Percentiles rank a stretch among this genome's conserved stretches.
phyloP scores from a whole-genome alignment of 257 asterid genomes.

The Solanum neorickii region DNA sequence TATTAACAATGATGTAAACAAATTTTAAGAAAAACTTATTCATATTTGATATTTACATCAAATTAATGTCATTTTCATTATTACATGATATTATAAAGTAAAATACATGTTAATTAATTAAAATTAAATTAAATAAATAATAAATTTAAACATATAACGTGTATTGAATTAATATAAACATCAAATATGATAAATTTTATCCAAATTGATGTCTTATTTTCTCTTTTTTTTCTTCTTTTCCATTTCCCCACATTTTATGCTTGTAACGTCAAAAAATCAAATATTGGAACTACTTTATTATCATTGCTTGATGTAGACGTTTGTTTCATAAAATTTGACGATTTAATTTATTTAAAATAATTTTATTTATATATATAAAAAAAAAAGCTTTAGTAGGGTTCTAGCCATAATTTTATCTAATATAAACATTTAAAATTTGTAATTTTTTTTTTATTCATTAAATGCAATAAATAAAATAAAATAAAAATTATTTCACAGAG shows the following conservation, averaged over 20 bases:
- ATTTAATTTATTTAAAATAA: no score
- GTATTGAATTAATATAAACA: no score
- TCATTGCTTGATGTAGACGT: neutral
- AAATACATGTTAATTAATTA: no score
- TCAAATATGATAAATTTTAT: no score
- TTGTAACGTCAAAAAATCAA: neutral
- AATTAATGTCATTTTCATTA: no score
- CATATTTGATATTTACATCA: no score
- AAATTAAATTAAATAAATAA: rapidly evolving
- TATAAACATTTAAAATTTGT: neutral
- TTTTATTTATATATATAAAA: no score
- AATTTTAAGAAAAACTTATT: neutral
- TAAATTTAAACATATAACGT: no score
- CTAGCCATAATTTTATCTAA: neutral
- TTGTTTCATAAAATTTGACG: neutral
- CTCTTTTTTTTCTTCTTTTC: neutral
- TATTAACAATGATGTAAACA: neutral
- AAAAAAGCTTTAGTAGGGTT: neutral
- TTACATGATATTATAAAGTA: rapidly evolving
- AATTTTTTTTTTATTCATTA: neutral
- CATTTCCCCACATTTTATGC: neutral
- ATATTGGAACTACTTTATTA: neutral
- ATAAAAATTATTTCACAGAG: neutral
- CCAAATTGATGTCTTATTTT: no score
- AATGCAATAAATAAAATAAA: neutral